Percentiles rank a stretch among this genome's conserved stretches.
These are phyloP conservation scores for Lactarius hengduanensis DNA, from an alignment of 768 basidiomycete species.

Conservation along the genomic window DNA sequence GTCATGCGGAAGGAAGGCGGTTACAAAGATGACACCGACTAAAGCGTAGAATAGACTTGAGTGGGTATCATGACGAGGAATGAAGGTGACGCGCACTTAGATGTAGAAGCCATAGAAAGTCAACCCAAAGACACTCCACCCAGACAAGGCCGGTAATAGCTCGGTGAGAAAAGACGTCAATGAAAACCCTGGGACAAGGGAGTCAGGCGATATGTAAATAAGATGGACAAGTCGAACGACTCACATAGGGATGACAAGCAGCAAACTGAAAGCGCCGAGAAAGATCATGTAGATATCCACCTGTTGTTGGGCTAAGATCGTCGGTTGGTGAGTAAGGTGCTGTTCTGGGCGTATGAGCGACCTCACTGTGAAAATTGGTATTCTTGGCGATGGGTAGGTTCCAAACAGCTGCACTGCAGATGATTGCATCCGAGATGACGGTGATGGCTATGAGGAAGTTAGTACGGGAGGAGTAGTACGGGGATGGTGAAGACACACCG, in stretches of 20 bases:
- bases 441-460: constrained; percentile 11
- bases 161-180: constrained; percentile 17
- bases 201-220: neutral
- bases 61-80: neutral
- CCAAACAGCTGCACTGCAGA: constrained; percentile 30
- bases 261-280: constrained; percentile 27
- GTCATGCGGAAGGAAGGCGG: constrained; percentile 15
- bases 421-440: constrained; percentile 25
- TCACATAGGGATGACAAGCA: constrained; percentile 24
- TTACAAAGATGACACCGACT: constrained; percentile 25
- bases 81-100: constrained; percentile 12
- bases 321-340: neutral
- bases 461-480: neutral
- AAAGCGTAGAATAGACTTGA: neutral
- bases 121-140: constrained; percentile 27
- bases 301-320: constrained; percentile 6
- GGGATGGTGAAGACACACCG: constrained; percentile 5
- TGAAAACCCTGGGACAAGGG: constrained; percentile 12
- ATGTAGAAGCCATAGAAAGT: constrained; percentile 22
- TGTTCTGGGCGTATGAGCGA: too few relatives aligned
- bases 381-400: constrained; percentile 20
- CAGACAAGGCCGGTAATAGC: constrained; percentile 21
- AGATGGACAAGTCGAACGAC: neutral
- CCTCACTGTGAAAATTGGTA: constrained; percentile 13
- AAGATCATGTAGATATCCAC: constrained; percentile 28